phyloP scores from a whole-genome alignment of 2,329 filamentous ascomycete genomes.

The Xylaria sp. region DNA sequence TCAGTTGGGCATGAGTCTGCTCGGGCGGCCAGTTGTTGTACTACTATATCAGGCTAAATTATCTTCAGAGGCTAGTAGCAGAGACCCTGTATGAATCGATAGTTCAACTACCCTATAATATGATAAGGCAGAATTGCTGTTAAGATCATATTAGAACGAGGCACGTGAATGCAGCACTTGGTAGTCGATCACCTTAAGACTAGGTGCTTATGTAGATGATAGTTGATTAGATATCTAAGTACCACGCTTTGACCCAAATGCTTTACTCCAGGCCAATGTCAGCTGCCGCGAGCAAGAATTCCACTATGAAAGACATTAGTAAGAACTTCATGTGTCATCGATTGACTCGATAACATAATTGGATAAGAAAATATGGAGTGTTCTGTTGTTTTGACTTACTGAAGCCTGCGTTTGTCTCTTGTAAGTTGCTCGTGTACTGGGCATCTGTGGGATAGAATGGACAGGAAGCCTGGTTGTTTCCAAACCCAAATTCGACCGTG shows the following conservation, averaged over 20 bases:
- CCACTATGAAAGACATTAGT: constrained; percentile 47
- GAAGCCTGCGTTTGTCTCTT: constrained; percentile 58
- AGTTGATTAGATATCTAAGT: background rate
- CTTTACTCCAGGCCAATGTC: constrained; percentile 41
- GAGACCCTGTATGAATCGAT: background rate
- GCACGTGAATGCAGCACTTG: background rate
- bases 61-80: background rate
- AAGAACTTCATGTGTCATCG: background rate
- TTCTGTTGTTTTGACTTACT: constrained; percentile 41
- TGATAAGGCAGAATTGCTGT: background rate
- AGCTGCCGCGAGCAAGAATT: constrained; percentile 52
- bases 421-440: constrained; percentile 57
- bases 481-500: constrained; percentile 60
- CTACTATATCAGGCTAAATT: background rate
- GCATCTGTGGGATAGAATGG: constrained; percentile 59
- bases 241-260: background rate
- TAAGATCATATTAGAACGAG: background rate
- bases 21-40: background rate
- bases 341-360: background rate
- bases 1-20: background rate
- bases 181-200: too few relatives aligned
- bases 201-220: background rate
- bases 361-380: too few relatives aligned
- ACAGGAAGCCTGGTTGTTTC: constrained; percentile 48
- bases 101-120: background rate